phyloP scores from a whole-genome alignment of 331 rosid genomes.

The Prunus yedoensis region DNA sequence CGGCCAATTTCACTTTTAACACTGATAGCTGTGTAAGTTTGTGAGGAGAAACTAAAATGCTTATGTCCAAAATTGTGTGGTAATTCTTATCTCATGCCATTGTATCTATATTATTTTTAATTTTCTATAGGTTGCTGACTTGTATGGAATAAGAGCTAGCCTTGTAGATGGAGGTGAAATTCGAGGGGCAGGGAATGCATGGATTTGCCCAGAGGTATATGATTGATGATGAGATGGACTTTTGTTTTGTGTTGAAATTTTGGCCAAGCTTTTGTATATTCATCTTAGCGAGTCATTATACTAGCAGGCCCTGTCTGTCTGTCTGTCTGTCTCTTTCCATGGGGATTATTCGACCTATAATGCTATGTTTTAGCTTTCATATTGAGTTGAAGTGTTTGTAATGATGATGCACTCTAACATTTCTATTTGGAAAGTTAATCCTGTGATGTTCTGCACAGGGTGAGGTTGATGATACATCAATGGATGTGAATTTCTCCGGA shows the following conservation, averaged over 20 bases:
- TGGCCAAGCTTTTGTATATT: slow-evolving; percentile 2
- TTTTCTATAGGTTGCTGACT: slow-evolving; percentile 73
- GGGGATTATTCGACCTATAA: neutral
- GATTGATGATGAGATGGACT: slow-evolving; percentile 21
- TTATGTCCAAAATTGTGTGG: slow-evolving; percentile 7
- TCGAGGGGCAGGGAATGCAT: slow-evolving; percentile 96
- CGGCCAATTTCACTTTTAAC: slow-evolving; percentile 92
- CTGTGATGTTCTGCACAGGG: slow-evolving; percentile 50
- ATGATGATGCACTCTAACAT: neutral
- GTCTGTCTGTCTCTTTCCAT: neutral
- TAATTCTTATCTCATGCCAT: slow-evolving; percentile 12
- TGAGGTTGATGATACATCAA: slow-evolving; percentile 78
- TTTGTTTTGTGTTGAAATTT: slow-evolving; percentile 13
- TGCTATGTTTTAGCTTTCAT: neutral
- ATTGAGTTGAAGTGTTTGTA: neutral
- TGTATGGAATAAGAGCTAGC: slow-evolving; percentile 87
- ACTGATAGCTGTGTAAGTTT: slow-evolving; percentile 84
- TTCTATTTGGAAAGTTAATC: neutral
- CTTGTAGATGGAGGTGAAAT: slow-evolving; percentile 98
- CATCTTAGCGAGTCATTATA: neutral
- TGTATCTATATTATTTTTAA: slow-evolving; percentile 24
- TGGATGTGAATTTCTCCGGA: slow-evolving; percentile 91
- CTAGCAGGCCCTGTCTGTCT: neutral
- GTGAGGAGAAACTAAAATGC: slow-evolving; percentile 14
- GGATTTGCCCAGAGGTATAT: slow-evolving; percentile 95